Evolutionary conservation across 148 eudicot species (phyloP).

Genomic region (Rhododendron griersonianum): DNA sequence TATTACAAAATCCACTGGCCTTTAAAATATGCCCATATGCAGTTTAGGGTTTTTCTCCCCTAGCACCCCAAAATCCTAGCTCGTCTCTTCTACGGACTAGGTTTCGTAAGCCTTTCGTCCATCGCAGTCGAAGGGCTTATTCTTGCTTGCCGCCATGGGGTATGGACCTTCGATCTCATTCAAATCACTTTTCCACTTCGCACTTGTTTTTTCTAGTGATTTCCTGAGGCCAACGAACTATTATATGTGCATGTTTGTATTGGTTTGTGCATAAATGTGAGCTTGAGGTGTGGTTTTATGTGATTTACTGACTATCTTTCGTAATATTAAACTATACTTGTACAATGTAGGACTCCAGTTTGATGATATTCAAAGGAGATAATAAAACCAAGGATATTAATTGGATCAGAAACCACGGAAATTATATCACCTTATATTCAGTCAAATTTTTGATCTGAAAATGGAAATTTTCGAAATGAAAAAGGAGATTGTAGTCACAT

Average conservation of each 20-base stretch:
- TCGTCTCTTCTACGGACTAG: not conserved
- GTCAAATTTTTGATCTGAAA: not conserved
- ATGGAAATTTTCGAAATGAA: not conserved
- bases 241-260: not conserved
- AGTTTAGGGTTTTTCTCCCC: not conserved
- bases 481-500: too few species aligned
- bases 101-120: not conserved
- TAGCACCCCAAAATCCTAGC: not conserved
- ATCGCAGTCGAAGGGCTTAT: slow-evolving; percentile 4
- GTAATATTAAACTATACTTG: not conserved
- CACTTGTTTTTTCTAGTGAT: not conserved
- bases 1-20: not conserved
- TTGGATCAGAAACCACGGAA: not conserved
- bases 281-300: not conserved
- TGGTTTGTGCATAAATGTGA: not conserved
- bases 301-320: not conserved
- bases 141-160: slow-evolving; percentile 11
- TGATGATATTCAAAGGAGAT: not conserved
- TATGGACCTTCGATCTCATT: not conserved
- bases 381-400: not conserved
- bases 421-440: not conserved
- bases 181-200: not conserved
- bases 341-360: not conserved
- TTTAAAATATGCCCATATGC: not conserved
- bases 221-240: not conserved